Conservation (phyloP, 257 asterid species). For the Gentiana straminea region DNA sequence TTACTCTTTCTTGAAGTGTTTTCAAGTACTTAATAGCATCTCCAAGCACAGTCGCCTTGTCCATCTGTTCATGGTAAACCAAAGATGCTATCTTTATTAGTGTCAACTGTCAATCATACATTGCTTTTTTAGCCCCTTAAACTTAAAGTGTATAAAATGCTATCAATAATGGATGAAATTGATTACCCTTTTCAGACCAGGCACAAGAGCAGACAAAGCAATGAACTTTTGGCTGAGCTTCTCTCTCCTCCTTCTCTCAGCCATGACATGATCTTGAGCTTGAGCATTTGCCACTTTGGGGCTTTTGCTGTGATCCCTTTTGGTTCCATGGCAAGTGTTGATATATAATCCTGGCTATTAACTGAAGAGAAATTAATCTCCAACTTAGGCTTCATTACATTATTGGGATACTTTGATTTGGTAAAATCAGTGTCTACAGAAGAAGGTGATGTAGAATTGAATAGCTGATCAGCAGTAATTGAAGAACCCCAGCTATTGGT, state of each 20-base stretch:
- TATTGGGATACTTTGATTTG: slow-evolving; percentile 12
- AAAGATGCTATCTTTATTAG: too few relatives aligned
- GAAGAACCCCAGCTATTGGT: slow-evolving; percentile 22
- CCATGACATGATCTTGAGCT: slow-evolving; percentile 71
- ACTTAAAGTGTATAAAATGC: too few relatives aligned
- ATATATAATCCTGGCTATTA: slow-evolving; percentile 22
- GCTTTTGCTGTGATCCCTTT: slow-evolving; percentile 21
- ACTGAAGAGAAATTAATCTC: slow-evolving; percentile 25
- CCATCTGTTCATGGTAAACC: slow-evolving; percentile 6
- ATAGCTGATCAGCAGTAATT: slow-evolving; percentile 8
- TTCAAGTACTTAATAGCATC: slow-evolving; percentile 16
- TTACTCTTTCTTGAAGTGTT: slow-evolving; percentile 14
- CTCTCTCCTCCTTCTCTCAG: slow-evolving; percentile 80
- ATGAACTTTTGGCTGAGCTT: slow-evolving; percentile 78
- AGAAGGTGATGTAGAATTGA: slow-evolving; percentile 7
- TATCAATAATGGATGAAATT: too few relatives aligned
- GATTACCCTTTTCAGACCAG: slow-evolving; percentile 76
- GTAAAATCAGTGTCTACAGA: slow-evolving; percentile 16
- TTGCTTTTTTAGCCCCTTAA: too few relatives aligned
- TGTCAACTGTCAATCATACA: too few relatives aligned
- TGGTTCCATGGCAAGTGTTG: slow-evolving; percentile 36
- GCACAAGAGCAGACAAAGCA: slow-evolving; percentile 69
- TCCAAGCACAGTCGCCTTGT: slow-evolving; percentile 14
- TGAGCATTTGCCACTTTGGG: slow-evolving; percentile 28
- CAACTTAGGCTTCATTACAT: slow-evolving; percentile 40